A percentile compares a stretch with the other conserved stretches of the same genome.
Conservation (phyloP, 2,329 filamentous ascomycete genomes). For the Ophiocordyceps australis region DNA sequence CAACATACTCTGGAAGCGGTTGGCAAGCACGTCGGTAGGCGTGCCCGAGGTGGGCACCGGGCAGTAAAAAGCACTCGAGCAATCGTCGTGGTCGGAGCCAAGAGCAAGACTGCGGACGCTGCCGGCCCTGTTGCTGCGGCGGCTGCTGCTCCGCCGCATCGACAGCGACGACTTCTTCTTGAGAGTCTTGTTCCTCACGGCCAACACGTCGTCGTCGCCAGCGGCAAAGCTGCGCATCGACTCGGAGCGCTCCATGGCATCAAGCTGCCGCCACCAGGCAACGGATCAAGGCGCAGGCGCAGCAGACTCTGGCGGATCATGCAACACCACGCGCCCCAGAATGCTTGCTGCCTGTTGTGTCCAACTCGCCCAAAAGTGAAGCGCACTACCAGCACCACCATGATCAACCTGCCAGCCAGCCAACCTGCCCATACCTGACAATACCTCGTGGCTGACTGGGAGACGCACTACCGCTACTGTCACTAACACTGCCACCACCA, state of each 20-base stretch:
- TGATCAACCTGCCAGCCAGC: no score
- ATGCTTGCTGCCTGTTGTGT: slow-evolving; percentile 47
- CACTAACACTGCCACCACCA: no score
- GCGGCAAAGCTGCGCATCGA: slow-evolving; percentile 37
- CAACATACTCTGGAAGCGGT: slow-evolving; percentile 66
- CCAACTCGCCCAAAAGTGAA: slow-evolving; percentile 64
- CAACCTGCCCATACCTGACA: no score
- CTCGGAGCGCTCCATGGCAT: slow-evolving; percentile 42
- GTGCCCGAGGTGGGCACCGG: slow-evolving; percentile 77
- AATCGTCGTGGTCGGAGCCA: slow-evolving; percentile 46
- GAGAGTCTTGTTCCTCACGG: slow-evolving; percentile 48
- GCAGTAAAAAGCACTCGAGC: slow-evolving; percentile 72
- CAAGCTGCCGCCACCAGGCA: slow-evolving; percentile 48
- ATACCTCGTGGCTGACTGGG: no score
- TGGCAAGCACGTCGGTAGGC: slow-evolving; percentile 75
- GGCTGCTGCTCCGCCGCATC: slow-evolving; percentile 62
- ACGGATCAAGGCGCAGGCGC: no score
- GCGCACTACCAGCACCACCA: no score
- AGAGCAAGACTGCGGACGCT: slow-evolving; percentile 68
- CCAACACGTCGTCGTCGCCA: slow-evolving; percentile 22
- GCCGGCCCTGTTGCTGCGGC: slow-evolving; percentile 65
- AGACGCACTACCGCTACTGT: no score
- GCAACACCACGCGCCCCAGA: no score
- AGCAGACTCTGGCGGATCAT: no score
- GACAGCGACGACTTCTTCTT: slow-evolving; percentile 77